A percentile compares a stretch with the other conserved stretches of the same genome.
Conservation (phyloP, 2,329 filamentous ascomycete species). For the Monilinia laxa region DNA sequence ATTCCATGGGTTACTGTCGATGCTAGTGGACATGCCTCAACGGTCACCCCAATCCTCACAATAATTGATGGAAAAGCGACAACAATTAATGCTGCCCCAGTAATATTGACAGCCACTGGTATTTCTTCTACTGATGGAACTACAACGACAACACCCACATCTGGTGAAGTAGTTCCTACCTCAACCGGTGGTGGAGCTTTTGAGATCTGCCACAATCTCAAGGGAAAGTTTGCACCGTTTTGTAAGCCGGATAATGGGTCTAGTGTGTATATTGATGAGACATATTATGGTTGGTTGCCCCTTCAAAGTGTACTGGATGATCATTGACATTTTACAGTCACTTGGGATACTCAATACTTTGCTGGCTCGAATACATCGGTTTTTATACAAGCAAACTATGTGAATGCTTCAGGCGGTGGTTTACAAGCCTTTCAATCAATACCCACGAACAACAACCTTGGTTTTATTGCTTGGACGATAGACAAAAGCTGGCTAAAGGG, state of each 20-base stretch:
- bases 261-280: constrained; percentile 35
- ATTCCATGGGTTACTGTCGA: constrained; percentile 37
- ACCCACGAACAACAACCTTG: constrained; percentile 27
- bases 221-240: constrained; percentile 36
- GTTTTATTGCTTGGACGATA: constrained; percentile 35
- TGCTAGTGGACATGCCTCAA: constrained; percentile 34
- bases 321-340: constrained; percentile 31
- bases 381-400: constrained; percentile 36
- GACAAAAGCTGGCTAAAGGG: constrained; percentile 33
- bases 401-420: constrained; percentile 34
- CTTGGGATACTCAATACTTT: constrained; percentile 37
- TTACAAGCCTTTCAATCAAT: constrained; percentile 36
- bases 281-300: constrained; percentile 35
- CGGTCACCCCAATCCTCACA: constrained; percentile 34
- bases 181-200: constrained; percentile 35
- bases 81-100: constrained; percentile 32
- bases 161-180: constrained; percentile 24
- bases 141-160: constrained; percentile 23
- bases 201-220: constrained; percentile 36
- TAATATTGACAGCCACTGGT: constrained; percentile 27
- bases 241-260: constrained; percentile 39
- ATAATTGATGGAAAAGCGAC: constrained; percentile 33
- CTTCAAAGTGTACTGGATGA: neutral
- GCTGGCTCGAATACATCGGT: constrained; percentile 33
- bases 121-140: constrained; percentile 24